Base-by-base conservation (phyloP, 192 early-diverging fungal species). In the Backusella westeae region DNA sequence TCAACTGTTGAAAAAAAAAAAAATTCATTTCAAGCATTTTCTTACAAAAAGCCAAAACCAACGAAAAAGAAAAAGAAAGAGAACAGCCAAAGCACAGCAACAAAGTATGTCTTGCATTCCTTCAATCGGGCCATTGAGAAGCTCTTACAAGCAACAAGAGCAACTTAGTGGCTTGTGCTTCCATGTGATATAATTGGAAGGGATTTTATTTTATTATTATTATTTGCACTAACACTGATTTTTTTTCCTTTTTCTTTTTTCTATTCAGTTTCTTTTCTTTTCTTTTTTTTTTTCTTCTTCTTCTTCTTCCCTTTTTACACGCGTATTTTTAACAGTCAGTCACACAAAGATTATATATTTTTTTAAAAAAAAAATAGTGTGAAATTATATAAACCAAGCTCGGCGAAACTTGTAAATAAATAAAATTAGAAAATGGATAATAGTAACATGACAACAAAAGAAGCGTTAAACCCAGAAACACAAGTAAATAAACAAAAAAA, bases 221-320 rank as follows among this genome's bases (percentile, higher is more conserved):
- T 4, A 12, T 67, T 67, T 35, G 67, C 67, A 36, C 67, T 19
- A n/a, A n/a, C n/a, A 34, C 35, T 21, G 6, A 19, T 68, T 69
- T 35, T 69, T 69, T 68, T 66, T 66, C 35, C 38, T n/a, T 68
- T 66, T 66, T 67, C 38, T n/a, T 68, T 68, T 36, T 35, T 36
- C 34, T 68, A 36, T 68, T 53, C 52, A 56, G 52, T 53, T 53
- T 56, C 19, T 56, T 56, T 69, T 39, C n/a, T 68, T 68, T 19
- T 19, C 38, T 8, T 19, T 19, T 67, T 8, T 56, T 23, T 56
- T 56, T 68, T 68, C 19, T 67, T 67, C 34, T 19, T 68, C 35
- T 14, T n/a, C n/a, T 39, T 68, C 39, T 69, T 39, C 21, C 36
- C 5, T 5, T 49, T 39, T 36, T 38, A 21, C 36, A 39, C 36